Conservation (phyloP, 495 filamentous ascomycete genomes). For the Podospora pseudoanserina region DNA sequence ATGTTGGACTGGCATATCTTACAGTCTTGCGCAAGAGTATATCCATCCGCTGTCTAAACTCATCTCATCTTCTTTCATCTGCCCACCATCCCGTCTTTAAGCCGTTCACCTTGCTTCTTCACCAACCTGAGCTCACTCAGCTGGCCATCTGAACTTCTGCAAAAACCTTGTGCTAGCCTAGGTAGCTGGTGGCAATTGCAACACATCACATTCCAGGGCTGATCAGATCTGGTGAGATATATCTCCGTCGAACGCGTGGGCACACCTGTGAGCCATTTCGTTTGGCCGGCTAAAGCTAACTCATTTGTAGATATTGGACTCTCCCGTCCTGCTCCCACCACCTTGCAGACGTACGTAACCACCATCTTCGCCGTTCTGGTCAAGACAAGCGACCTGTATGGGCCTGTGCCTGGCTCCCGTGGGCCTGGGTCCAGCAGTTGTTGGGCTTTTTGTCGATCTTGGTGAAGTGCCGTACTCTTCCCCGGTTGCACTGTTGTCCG, state of each 20-base stretch:
- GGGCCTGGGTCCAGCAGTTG: not conserved
- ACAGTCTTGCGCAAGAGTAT: not conserved
- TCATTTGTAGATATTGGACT: conserved; percentile 5
- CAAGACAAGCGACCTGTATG: not conserved
- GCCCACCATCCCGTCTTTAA: not conserved
- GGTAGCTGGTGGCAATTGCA: not conserved
- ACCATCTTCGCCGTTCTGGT: not conserved
- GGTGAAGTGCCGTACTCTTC: not conserved
- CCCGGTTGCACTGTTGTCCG: conserved; percentile 1
- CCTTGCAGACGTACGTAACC: conserved; percentile 1
- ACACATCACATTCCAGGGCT: not conserved
- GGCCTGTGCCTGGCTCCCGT: not conserved
- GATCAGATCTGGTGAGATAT: not conserved
- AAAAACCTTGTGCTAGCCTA: not conserved
- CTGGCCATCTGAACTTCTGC: not conserved
- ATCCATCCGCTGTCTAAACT: not conserved
- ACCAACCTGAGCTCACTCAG: not conserved
- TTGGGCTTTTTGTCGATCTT: not conserved
- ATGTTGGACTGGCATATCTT: not conserved
- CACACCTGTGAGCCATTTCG: not conserved
- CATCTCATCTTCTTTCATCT: not conserved
- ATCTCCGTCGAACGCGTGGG: not conserved
- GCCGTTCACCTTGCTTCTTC: not conserved
- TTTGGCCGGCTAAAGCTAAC: conserved; percentile 4
- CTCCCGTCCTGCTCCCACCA: not conserved